Conservation (phyloP, 768 basidiomycete species). For the Chiua virens region DNA sequence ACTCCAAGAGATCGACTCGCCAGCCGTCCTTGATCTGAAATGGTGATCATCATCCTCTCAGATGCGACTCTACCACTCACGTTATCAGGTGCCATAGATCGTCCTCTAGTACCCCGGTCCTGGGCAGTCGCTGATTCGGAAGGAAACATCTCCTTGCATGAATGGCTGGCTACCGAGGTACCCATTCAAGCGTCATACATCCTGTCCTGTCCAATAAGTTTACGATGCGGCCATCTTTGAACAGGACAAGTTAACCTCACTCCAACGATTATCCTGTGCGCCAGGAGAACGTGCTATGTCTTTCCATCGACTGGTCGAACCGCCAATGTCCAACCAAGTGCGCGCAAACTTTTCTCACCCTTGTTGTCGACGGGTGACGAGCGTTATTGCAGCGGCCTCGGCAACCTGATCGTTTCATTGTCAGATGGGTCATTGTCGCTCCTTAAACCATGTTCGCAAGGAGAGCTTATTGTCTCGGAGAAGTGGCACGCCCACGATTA, state of each 20-base stretch:
- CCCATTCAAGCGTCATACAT: neutral
- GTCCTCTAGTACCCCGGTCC: constrained; percentile 39
- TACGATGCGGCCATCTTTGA: constrained; percentile 2
- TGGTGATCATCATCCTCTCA: constrained; percentile 55
- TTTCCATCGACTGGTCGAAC: constrained; percentile 94
- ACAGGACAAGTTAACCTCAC: constrained; percentile 40
- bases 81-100: constrained; percentile 58
- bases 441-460: constrained; percentile 47
- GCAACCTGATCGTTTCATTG: constrained; percentile 73
- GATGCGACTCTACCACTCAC: constrained; percentile 4
- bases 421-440: constrained; percentile 78
- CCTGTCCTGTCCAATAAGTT: neutral
- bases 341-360: constrained; percentile 15
- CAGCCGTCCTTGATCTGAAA: constrained; percentile 92
- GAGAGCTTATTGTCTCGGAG: constrained; percentile 44
- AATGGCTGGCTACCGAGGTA: constrained; percentile 53
- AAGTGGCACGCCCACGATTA: constrained; percentile 89
- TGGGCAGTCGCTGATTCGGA: constrained; percentile 87
- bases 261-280: constrained; percentile 48
- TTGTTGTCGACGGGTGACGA: neutral
- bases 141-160: constrained; percentile 68
- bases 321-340: constrained; percentile 53
- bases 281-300: constrained; percentile 65
- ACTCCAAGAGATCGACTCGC: constrained; percentile 66
- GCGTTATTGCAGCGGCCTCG: constrained; percentile 40